Percentiles rank a stretch among this genome's conserved stretches.
Conservation (phyloP, 495 filamentous ascomycete genomes). For the Penicillium alfredii region DNA sequence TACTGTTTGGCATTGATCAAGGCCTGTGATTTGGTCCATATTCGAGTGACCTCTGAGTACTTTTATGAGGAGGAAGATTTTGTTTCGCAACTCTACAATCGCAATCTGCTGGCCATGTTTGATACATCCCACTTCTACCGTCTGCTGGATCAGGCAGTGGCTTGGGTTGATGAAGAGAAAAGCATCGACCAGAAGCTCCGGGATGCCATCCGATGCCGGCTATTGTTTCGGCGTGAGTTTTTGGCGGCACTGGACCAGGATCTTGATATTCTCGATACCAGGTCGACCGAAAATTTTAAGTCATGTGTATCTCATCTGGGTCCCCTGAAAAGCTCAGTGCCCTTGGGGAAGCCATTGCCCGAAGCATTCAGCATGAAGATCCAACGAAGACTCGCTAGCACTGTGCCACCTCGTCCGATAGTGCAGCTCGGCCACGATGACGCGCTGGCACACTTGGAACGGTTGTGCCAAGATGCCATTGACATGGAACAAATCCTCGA, state of each 20-base stretch:
- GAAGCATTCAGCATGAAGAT: constrained; percentile 85
- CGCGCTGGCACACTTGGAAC: constrained; percentile 62
- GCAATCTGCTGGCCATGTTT: constrained; percentile 63
- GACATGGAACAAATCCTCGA: constrained; percentile 62
- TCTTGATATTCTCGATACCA: constrained; percentile 32
- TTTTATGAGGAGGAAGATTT: constrained; percentile 98
- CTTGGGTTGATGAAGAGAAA: constrained; percentile 45
- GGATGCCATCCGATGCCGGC: constrained; percentile 54
- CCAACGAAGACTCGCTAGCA: constrained; percentile 83
- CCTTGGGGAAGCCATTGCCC: constrained; percentile 59
- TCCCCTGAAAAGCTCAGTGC: constrained; percentile 48
- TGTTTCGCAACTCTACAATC: constrained; percentile 80
- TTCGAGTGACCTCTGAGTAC: constrained; percentile 65
- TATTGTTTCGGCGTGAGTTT: constrained; percentile 60
- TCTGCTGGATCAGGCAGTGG: constrained; percentile 55
- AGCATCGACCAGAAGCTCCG: constrained; percentile 46
- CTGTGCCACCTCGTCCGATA: constrained; percentile 86
- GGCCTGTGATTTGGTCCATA: constrained; percentile 72
- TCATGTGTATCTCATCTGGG: constrained; percentile 42
- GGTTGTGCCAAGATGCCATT: constrained; percentile 65
- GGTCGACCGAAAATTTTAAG: constrained; percentile 35
- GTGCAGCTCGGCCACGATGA: constrained; percentile 67
- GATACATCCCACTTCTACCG: constrained; percentile 49
- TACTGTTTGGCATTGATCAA: constrained; percentile 86
- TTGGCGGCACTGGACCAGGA: constrained; percentile 48